Base-by-base conservation (phyloP, 768 basidiomycete species). In the Baorangia bicolor region DNA sequence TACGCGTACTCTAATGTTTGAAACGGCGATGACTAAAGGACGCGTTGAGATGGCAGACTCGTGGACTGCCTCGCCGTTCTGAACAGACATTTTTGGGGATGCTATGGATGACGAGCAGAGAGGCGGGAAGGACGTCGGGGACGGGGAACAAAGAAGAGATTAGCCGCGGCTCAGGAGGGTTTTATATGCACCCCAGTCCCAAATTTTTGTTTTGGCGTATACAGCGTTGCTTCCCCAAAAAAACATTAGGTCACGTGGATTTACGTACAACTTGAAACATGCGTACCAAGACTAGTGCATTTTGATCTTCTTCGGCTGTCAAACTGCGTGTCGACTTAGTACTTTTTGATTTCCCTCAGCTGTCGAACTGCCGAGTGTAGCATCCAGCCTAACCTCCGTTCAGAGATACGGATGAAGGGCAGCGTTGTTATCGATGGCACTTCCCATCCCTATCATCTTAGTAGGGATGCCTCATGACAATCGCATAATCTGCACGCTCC, bases 1-100 rank as follows among this genome's bases (percentile, higher is more conserved):
- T 54, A 61, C 57, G 53, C 74, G 64, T 61, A 75, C 74, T 64
- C 74, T 75, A 63, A 61, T 58, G 37, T 72, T 69, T 56, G 64
- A 58, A 46, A 69, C 55, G 47, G 69, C 60, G 38, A 75, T 66
- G 39, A 70, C 60, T 49, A 75, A 51, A 50, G 74, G 75, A 57
- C 75, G 75, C 55, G 67, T 72, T 56, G 66, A 58, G 50, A 75
- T 66, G 59, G 63, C 61, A 62, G 66, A 47, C 58, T 66, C 68
- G n/a, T 44, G 56, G 58, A 55, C 61, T 57, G 62, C 72, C 45
- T 71, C 68, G 21, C 64, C 73, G 49, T 66, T 66, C 49, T 64
- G 65, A 44, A 59, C 43, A 61, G 72, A 69, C 74, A 75, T 75
- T 68, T 72, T 69, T 45, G 27, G 23, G 20, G 25, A 34, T 34